phyloP scores from a whole-genome alignment of 2,329 filamentous ascomycete genomes.

The Exophiala sideris region DNA sequence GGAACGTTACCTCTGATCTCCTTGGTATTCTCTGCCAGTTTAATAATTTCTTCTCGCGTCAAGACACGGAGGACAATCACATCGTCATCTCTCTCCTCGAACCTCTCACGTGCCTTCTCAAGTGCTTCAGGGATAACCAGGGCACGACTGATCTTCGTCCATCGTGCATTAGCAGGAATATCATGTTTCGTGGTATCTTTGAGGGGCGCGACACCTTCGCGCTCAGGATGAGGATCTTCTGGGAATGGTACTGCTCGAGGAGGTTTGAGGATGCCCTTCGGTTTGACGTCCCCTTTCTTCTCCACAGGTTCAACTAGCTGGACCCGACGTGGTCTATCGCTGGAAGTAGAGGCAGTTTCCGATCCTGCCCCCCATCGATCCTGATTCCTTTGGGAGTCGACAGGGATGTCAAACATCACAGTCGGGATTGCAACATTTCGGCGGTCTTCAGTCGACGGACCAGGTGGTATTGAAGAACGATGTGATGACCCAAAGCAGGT shows the following conservation, averaged over 20 bases:
- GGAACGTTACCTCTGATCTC: conserved; percentile 67
- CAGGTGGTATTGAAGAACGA: too few species aligned
- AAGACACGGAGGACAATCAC: conserved; percentile 87
- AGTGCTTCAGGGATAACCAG: conserved; percentile 86
- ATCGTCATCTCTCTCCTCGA: conserved; percentile 82
- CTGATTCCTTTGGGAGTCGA: too few species aligned
- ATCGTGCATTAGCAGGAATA: conserved; percentile 72
- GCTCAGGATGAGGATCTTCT: conserved; percentile 75
- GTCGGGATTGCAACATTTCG: too few species aligned
- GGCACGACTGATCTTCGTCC: conserved; percentile 80
- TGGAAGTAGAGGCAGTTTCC: too few species aligned
- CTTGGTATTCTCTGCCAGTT: conserved; percentile 56
- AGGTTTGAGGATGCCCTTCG: conserved; percentile 81
- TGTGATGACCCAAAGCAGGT: too few species aligned
- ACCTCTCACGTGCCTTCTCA: conserved; percentile 80
- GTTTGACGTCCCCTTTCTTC: conserved; percentile 60
- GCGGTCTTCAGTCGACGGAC: too few species aligned
- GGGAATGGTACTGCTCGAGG: conserved; percentile 75
- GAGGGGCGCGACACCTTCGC: conserved; percentile 89
- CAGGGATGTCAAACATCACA: too few species aligned
- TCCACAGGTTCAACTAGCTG: conserved; percentile 66
- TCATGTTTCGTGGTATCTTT: conserved; percentile 74
- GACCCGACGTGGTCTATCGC: conserved; percentile 23
- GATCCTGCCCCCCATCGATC: too few species aligned
- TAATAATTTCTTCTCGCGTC: conserved; percentile 83